Evolutionary conservation across 352 stramenopile species (phyloP).

Genomic region (Blastocystis sp.): DNA sequence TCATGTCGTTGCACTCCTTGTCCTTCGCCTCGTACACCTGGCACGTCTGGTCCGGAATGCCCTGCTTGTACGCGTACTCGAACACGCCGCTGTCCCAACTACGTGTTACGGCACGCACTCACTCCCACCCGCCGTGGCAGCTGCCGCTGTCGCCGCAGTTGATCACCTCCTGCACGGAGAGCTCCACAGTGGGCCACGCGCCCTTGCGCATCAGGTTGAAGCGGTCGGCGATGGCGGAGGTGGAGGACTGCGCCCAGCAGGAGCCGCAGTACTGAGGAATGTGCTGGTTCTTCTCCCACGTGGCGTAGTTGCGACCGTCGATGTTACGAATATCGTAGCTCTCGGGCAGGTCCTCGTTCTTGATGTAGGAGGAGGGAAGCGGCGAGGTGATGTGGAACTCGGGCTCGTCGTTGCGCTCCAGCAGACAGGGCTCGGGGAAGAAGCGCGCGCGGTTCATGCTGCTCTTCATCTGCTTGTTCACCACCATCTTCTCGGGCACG

Average conservation of each 20-base stretch:
- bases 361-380: constrained; percentile 82
- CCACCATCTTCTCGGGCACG: constrained; percentile 17
- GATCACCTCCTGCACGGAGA: constrained; percentile 84
- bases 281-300: constrained; percentile 97
- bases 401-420: constrained; percentile 75
- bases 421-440: constrained; percentile 89
- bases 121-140: constrained; percentile 80
- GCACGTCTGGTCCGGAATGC: constrained; percentile 89
- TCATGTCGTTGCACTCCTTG: constrained; percentile 81
- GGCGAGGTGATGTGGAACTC: constrained; percentile 74
- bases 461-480: constrained; percentile 77
- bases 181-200: constrained; percentile 84
- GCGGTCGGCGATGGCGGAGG: constrained; percentile 85
- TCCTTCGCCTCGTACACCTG: constrained; percentile 87
- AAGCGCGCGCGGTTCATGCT: constrained; percentile 81
- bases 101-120: background rate
- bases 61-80: constrained; percentile 85
- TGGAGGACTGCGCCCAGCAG: constrained; percentile 88
- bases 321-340: constrained; percentile 92
- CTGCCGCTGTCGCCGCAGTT: constrained; percentile 83
- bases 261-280: constrained; percentile 90
- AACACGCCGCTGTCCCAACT: constrained; percentile 85
- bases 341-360: constrained; percentile 84
- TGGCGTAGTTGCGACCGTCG: constrained; percentile 90
- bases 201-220: constrained; percentile 87